Base-by-base conservation (phyloP, 805 yeast species). In the Pichia paraexigua region DNA sequence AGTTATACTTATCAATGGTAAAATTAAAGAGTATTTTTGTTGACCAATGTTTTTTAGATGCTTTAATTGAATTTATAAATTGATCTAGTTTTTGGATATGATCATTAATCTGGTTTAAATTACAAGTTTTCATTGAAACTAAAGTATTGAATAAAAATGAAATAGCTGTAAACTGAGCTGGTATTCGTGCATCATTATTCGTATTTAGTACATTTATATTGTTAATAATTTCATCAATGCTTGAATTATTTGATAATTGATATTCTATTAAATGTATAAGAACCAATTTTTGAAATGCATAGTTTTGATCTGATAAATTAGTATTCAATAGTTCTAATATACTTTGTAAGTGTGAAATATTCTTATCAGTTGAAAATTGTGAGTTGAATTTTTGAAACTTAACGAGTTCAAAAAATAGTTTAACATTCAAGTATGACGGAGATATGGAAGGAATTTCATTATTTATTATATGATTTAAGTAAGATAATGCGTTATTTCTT, bases 151-250 rank as follows among this genome's bases (percentile, higher is more conserved):
- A 35, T n/a, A 35, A n/a, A 17, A 35, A 35, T 17, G 55, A 47
- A 53, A 71, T 67, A 3, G 71, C 74, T 20, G 45, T 53, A 21
- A 73, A 51, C 52, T 74, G 79, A 17, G 57, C 30, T 0, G 72
- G 71, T 35, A 35, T 35, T 35, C 39, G 18, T 17, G 10, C 7
- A n/a, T 17, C 20, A n/a, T 35, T n/a, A 35, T 35, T 35, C 4
- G 50, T 10, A 5, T 32, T 58, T n/a, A 71, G 54, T 25, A 57
- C 52, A 5, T 53, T 22, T 9, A 65, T 49, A 11, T 59, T 43
- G 5, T 39, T 15, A 27, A 54, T 49, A 2, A 70, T 64, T 9
- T 54, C 52, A 1, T 41, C 39, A 3, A 67, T 62, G 7, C 64
- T 46, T 21, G 61, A 56, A 2, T 71, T 71, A 46, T 66, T 63